Percentiles rank a stretch among this genome's conserved stretches.
These are phyloP conservation scores for Annulohypoxylon stygium DNA, from an alignment of 495 filamentous ascomycete species.

Conservation along the genomic window DNA sequence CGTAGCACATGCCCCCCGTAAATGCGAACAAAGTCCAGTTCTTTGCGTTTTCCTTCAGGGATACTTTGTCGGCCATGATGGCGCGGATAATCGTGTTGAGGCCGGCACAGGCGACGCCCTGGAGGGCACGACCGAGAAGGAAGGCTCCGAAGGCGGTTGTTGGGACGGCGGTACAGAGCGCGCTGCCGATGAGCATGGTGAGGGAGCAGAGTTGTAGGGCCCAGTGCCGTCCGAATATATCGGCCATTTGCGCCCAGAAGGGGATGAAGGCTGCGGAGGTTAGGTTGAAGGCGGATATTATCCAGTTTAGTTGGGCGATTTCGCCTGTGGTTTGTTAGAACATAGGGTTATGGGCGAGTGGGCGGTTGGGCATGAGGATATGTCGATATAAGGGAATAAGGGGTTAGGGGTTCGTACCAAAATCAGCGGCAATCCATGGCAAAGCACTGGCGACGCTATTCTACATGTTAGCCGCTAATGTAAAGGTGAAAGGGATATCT, in stretches of 20 bases:
- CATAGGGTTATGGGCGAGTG: background rate
- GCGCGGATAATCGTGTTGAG: constrained; percentile 66
- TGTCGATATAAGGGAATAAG: background rate
- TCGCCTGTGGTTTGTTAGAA: constrained; percentile 55
- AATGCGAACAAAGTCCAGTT: constrained; percentile 70
- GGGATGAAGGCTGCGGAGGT: constrained; percentile 73
- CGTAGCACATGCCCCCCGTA: constrained; percentile 64
- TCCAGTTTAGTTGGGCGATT: constrained; percentile 71
- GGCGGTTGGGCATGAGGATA: background rate
- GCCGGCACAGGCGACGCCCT: constrained; percentile 68
- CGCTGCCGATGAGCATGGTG: constrained; percentile 65
- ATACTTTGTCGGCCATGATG: constrained; percentile 69
- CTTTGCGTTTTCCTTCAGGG: constrained; percentile 67
- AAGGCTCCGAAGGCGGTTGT: constrained; percentile 65
- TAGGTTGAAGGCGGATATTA: constrained; percentile 72
- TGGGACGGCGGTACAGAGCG: constrained; percentile 65
- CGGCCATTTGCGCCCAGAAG: constrained; percentile 70
- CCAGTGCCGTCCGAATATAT: constrained; percentile 69
- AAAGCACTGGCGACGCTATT: constrained; percentile 66
- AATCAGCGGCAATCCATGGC: constrained; percentile 70
- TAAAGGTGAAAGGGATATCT: background rate
- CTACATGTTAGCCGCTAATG: constrained; percentile 4
- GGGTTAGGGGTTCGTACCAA: constrained; percentile 56
- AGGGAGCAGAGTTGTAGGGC: constrained; percentile 62
- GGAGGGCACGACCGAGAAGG: constrained; percentile 69